phyloP scores from a whole-genome alignment of 192 early-diverging fungal species.

The Podila epigama region DNA sequence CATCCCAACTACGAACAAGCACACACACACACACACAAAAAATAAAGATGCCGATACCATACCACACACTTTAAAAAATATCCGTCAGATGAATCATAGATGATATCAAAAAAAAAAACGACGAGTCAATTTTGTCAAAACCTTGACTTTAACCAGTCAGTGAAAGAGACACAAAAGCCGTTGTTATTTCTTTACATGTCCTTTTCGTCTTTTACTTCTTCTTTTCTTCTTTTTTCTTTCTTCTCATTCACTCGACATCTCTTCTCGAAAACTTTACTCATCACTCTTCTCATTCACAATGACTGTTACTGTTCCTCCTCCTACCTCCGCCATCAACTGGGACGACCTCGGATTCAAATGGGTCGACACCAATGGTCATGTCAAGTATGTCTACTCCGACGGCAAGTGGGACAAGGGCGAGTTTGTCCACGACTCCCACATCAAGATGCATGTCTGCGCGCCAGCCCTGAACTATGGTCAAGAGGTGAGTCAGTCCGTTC shows the following conservation, averaged over 20 bases:
- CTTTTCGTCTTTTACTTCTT: not conserved
- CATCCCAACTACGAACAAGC: no score
- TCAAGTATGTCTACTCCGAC: conserved; percentile 68
- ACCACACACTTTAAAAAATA: not conserved
- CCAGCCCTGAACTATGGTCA: conserved; percentile 80
- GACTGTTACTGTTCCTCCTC: conserved; percentile 21
- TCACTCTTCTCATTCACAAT: not conserved
- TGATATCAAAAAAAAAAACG: no score
- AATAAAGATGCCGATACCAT: no score
- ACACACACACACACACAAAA: no score
- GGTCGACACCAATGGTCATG: conserved; percentile 66
- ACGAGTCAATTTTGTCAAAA: no score
- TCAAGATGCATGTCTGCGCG: conserved; percentile 71
- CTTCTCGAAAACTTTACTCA: not conserved
- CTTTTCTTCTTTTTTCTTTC: not conserved
- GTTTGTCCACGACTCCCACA: conserved; percentile 58
- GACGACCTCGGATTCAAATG: conserved; percentile 71
- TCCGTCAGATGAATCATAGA: not conserved
- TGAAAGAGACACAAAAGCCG: no score
- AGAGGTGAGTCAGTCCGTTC: no score
- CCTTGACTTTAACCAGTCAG: no score
- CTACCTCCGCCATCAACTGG: conserved; percentile 65
- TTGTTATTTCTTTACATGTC: not conserved
- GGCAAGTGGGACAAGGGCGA: conserved; percentile 68
- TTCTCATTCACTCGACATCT: not conserved